A percentile compares a stretch with the other conserved stretches of the same genome.
phyloP scores from a whole-genome alignment of 495 filamentous ascomycete genomes.

The Penicillium cosmopolitanum region DNA sequence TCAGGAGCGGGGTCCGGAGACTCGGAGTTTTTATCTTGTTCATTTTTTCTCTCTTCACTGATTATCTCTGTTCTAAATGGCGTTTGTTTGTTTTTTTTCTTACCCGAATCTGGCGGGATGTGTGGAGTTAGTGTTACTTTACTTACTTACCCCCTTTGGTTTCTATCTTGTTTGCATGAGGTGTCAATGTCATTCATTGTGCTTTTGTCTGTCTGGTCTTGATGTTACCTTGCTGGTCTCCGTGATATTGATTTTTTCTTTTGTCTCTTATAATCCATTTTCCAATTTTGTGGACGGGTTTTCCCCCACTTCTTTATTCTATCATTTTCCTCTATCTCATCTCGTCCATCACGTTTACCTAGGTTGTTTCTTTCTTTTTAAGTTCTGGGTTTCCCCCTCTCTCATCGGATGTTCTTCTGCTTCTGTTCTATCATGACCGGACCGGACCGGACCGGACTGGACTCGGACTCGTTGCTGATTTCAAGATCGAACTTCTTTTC shows the following conservation, averaged over 20 bases:
- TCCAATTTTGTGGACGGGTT: background rate
- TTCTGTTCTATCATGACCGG: background rate
- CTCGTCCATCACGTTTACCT: too few species aligned
- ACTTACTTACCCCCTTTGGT: background rate
- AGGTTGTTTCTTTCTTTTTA: background rate
- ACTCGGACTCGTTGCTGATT: background rate
- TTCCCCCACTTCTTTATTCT: too few species aligned
- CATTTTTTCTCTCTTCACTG: constrained; percentile 10
- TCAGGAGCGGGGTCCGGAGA: constrained; percentile 17
- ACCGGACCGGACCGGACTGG: background rate
- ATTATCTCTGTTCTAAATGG: constrained; percentile 9
- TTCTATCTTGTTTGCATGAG: too few species aligned
- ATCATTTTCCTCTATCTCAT: too few species aligned
- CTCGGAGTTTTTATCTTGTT: constrained; percentile 22
- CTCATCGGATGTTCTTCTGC: background rate
- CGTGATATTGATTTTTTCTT: constrained; percentile 3
- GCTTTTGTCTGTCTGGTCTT: background rate
- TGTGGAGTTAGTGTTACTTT: constrained; percentile 4
- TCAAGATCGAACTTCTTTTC: too few species aligned
- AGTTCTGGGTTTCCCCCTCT: background rate
- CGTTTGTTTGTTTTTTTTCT: background rate
- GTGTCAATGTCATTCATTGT: too few species aligned
- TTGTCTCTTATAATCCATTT: constrained; percentile 5
- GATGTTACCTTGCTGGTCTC: background rate
- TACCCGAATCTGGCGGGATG: background rate